Percentiles rank a stretch among this genome's conserved stretches.
Conservation (phyloP, 306 rosid genomes). For the Vachellia collinsii region DNA sequence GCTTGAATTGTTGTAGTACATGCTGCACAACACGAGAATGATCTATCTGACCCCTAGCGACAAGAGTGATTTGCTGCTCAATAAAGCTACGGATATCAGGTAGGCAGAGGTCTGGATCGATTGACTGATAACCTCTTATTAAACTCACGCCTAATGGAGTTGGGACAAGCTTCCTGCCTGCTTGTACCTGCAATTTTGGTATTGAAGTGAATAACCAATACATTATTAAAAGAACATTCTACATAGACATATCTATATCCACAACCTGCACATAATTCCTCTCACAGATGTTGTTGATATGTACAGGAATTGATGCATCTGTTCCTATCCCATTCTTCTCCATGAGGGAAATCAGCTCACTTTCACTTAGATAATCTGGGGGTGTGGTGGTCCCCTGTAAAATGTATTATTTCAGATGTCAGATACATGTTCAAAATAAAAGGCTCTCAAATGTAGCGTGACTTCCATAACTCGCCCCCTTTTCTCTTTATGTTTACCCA, state of each 20-base stretch:
- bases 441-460: slow-evolving; percentile 10
- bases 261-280: slow-evolving; percentile 96
- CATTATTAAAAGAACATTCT: slow-evolving; percentile 28
- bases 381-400: slow-evolving; percentile 80
- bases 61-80: slow-evolving; percentile 96
- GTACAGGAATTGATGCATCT: slow-evolving; percentile 95
- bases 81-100: slow-evolving; percentile 99
- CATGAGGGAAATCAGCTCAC: slow-evolving; percentile 96
- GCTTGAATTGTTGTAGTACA: slow-evolving; percentile 83
- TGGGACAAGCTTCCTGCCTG: slow-evolving; percentile 88
- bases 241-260: slow-evolving; percentile 23
- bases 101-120: slow-evolving; percentile 94
- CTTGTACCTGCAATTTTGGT: slow-evolving; percentile 77
- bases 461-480: slow-evolving; percentile 9
- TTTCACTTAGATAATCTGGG: slow-evolving; percentile 91
- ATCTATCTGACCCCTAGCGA: slow-evolving; percentile 88
- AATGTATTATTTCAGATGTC: slow-evolving; percentile 39
- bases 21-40: slow-evolving; percentile 82
- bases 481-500: slow-evolving; percentile 19
- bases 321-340: slow-evolving; percentile 97
- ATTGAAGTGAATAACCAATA: slow-evolving; percentile 37
- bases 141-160: slow-evolving; percentile 85
- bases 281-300: slow-evolving; percentile 95
- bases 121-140: slow-evolving; percentile 92
- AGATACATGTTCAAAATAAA: slow-evolving; percentile 23